Evolutionary conservation across 164 flowering plant species (phyloP), one percentile per base, ranked within the genome.

Genomic region (Hamamelis virginiana): DNA sequence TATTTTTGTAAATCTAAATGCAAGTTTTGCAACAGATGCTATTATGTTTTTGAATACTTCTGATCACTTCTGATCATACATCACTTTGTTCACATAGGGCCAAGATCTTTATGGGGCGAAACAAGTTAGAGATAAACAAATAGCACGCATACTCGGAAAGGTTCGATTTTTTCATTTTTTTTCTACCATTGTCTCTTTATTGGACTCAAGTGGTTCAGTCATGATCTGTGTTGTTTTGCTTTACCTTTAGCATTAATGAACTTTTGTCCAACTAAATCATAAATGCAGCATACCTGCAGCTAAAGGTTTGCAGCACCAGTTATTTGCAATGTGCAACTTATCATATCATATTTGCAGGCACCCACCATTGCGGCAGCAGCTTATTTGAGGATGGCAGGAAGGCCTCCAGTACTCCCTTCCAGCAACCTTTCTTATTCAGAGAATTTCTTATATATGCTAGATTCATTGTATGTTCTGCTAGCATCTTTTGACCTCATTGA

Each of bases 341-440:
- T 38, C 16, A 45, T 76, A 9, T 57, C 48, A 9, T 66, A 22
- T 67, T 74, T 81, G 41, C 85, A 96, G 98, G 98, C 89, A 44
- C 94, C 99, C 55, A 91, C 98, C 45, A 90, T 96, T 80, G 99
- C 99, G 26, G 99, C 99, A 1, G 97, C 99, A 44, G 98, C 97
- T 76, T 96, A 93, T 80, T 77, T 93, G 82, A 89, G 99, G 68
- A 46, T 93, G 91, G 97, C 97, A n/a, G 99, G 99, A 76, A 87
- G 99, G 72, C 95, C 97, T 65, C 91, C 99, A 33, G 97, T 93
- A 76, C 94, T 90, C 73, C 99, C 99, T 78, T 93, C 98, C 47
- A 88, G 75, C 84, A 91, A 76, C 65, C 92, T 96, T 56, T 96
- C 97, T 50, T 96, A 96, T 78, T 74, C 99, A 19, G 99, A 96